Percentiles rank a stretch among this genome's conserved stretches.
These are phyloP conservation scores for Withania somnifera DNA, from an alignment of 305 asterid genomes.

Conservation along the genomic window DNA sequence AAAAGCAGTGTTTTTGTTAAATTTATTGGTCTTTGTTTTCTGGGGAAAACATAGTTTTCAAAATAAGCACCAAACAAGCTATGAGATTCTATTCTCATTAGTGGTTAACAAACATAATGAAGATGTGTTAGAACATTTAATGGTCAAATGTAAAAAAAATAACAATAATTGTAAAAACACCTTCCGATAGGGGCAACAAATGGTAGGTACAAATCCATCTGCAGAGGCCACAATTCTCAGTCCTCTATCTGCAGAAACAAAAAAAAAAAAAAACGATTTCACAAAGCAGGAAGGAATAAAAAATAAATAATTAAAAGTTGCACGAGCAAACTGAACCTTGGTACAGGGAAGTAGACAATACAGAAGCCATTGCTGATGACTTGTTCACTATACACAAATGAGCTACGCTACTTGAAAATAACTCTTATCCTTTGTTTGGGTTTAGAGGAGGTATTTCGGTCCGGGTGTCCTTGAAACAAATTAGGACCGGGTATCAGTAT, in stretches of 20 bases:
- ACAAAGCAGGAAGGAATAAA: neutral
- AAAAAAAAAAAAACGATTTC: neutral
- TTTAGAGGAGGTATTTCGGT: neutral
- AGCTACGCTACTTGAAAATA: too few relatives aligned
- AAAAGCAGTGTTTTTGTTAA: too few relatives aligned
- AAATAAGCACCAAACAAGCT: neutral
- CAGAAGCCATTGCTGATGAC: neutral
- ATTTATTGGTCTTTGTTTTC: too few relatives aligned
- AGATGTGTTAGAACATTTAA: neutral
- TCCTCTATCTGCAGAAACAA: conserved; percentile 33
- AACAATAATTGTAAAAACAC: conserved; percentile 9
- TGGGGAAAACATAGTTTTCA: too few relatives aligned
- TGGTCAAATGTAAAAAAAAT: neutral
- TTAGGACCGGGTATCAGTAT: neutral
- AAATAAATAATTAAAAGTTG: neutral
- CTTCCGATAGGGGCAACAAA: conserved; percentile 21
- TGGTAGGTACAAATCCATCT: conserved; percentile 23
- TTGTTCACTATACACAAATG: neutral
- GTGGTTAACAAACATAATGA: neutral
- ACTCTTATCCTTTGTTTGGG: neutral
- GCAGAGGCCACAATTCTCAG: conserved; percentile 23
- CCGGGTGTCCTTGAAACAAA: neutral
- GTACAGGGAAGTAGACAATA: neutral
- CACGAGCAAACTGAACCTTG: neutral
- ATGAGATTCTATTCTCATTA: neutral